Evolutionary conservation across 257 asterid genomes (phyloP), one percentile per base, ranked within the genome.

Genomic region (Plantago major): DNA sequence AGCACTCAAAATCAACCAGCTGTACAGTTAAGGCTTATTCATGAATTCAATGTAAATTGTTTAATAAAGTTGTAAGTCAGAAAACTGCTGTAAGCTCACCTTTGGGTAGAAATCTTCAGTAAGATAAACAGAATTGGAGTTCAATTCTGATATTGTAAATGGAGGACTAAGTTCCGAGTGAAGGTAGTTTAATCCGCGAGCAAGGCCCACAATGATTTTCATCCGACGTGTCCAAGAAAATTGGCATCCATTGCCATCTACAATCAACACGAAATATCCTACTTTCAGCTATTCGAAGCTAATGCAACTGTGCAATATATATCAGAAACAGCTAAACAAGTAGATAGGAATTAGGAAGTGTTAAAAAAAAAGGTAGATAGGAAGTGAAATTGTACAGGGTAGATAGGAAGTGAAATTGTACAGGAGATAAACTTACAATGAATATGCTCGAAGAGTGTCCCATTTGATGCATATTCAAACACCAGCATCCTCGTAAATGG

Each of bases 51-150:
- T 7, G 8, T 33, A 33, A 0, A 4, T 33, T 1, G 8, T 4
- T 7, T 33, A 3, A 4, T 33, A 7, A 33, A 5, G 8, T 5
- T 33, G 3, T 7, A 33, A 1, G 40, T 33, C 40, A 33, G 40
- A 33, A 0, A 33, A 33, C 40, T 45, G n/a, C 64, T 30, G 15
- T n/a, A 33, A 4, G 55, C 76, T 56, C 60, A 81, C 92, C 92
- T 88, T 91, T 59, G 98, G 95, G 44, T 92, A 94, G 71, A 86
- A 91, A 54, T 91, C 98, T 58, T 91, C 98, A 0, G 98, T 91
- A n/a, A 91, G 83, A 77, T 73, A 82, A 59, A 88, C 63, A 22
- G 92, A 80, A 47, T 77, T 78, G 1, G 97, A 88, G 65, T 71
- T 85, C 76, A 91, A 73, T 64, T 88, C 86, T 44, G 81, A 67